Evolutionary conservation across 371 early-diverging fungal species (phyloP).

Genomic region (Dichotomocladium elegans): DNA sequence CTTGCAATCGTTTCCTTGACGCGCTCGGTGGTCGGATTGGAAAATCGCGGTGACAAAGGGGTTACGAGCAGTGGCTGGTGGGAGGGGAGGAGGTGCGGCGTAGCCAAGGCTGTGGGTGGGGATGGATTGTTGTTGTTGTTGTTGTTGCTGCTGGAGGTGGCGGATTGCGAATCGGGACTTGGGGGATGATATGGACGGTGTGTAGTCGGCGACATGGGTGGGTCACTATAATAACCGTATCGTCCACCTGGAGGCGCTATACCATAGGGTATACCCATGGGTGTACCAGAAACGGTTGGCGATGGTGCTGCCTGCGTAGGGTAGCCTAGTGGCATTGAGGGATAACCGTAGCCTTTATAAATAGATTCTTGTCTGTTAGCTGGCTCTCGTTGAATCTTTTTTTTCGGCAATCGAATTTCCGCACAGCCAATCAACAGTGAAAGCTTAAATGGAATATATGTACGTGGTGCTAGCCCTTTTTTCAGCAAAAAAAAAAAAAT

Average conservation of each 20-base stretch:
- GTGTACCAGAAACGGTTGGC: neutral
- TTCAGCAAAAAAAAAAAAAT: neutral
- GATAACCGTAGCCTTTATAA: slow-evolving; percentile 12
- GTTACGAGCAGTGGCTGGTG: slow-evolving; percentile 8
- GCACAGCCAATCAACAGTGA: slow-evolving; percentile 6
- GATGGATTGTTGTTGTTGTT: slow-evolving; percentile 5
- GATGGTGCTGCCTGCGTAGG: slow-evolving; percentile 8
- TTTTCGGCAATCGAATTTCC: neutral
- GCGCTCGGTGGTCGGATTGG: slow-evolving; percentile 31
- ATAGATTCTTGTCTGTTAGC: neutral
- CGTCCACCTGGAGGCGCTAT: neutral
- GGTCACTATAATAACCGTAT: slow-evolving; percentile 25
- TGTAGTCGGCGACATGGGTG: slow-evolving; percentile 5
- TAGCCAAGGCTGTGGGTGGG: neutral
- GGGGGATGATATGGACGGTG: slow-evolving; percentile 7
- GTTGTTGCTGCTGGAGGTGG: slow-evolving; percentile 27
- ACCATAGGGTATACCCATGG: neutral
- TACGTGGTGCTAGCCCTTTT: neutral
- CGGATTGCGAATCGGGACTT: slow-evolving; percentile 34
- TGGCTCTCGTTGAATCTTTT: neutral
- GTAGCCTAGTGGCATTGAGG: slow-evolving; percentile 19
- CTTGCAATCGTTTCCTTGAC: slow-evolving; percentile 47
- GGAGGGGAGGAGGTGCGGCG: neutral
- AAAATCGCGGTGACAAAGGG: slow-evolving; percentile 9
- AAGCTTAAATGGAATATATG: neutral